These are phyloP conservation scores for Xylaria venustula DNA, from an alignment of 495 filamentous ascomycete genomes.

Conservation along the genomic window DNA sequence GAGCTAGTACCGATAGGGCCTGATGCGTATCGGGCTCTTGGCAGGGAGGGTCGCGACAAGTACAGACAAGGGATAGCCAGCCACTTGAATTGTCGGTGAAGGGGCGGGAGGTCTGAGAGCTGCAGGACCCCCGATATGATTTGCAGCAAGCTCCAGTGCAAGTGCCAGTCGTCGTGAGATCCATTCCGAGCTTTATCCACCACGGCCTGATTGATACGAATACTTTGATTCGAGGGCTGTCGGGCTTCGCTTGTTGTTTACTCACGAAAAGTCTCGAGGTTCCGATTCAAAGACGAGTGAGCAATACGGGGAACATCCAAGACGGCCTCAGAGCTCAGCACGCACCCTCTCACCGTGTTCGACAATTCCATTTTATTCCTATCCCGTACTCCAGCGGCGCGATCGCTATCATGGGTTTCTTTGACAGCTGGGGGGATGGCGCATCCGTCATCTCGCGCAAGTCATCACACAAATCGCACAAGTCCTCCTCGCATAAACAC, in stretches of 20 bases:
- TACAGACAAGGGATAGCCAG: conserved; percentile 15
- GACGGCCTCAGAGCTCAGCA: neutral
- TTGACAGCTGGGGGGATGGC: conserved; percentile 42
- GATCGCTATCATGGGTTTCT: conserved; percentile 34
- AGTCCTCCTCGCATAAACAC: conserved; percentile 19
- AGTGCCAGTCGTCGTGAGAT: neutral
- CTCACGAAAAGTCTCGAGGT: neutral
- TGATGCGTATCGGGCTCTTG: neutral
- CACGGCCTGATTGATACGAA: neutral
- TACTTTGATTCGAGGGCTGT: neutral
- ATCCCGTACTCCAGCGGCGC: neutral
- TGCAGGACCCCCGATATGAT: conserved; percentile 10
- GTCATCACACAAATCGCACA: conserved; percentile 32
- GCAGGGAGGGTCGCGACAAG: neutral
- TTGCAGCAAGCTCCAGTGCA: conserved; percentile 4
- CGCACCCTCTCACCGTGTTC: neutral
- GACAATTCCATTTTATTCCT: neutral
- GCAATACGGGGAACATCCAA: neutral
- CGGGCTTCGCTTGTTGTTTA: neutral
- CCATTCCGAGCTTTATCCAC: neutral
- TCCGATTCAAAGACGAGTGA: neutral
- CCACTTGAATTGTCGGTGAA: conserved; percentile 37
- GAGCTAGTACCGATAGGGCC: neutral
- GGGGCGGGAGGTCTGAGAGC: conserved; percentile 8
- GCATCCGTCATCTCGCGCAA: conserved; percentile 40